Evolutionary conservation across 805 yeast species (phyloP).

Genomic region (Sugiyamaella chiloensis): DNA sequence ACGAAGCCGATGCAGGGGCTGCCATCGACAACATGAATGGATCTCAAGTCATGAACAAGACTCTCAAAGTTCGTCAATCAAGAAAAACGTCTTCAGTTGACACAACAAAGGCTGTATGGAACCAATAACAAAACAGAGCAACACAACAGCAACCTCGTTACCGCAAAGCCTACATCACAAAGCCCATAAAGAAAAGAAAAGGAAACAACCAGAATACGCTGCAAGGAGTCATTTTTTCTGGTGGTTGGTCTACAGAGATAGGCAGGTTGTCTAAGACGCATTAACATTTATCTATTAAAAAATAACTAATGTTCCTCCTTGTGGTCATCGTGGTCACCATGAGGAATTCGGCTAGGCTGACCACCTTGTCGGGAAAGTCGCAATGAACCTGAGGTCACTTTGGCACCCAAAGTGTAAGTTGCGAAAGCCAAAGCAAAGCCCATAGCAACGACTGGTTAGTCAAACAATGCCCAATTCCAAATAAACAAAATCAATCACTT

Average conservation of each 20-base stretch:
- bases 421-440: conserved; percentile 28
- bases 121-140: conserved; percentile 13
- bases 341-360: conserved; percentile 14
- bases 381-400: conserved; percentile 25
- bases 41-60: conserved; percentile 26
- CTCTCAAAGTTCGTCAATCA: conserved; percentile 25
- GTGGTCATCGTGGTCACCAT: conserved; percentile 15
- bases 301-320: conserved; percentile 2
- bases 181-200: too few relatives aligned
- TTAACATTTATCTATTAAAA: neutral
- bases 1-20: conserved; percentile 31
- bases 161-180: too few relatives aligned
- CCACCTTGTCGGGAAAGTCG: conserved; percentile 27
- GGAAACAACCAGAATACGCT: too few relatives aligned
- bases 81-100: conserved; percentile 20
- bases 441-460: conserved; percentile 25
- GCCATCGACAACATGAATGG: conserved; percentile 36
- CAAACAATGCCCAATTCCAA: neutral
- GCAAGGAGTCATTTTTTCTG: too few relatives aligned
- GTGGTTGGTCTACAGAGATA: too few relatives aligned
- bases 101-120: conserved; percentile 21
- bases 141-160: too few relatives aligned
- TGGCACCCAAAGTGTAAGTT: conserved; percentile 21
- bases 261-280: too few relatives aligned
- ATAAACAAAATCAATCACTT: conserved; percentile 16